These are phyloP conservation scores for Cercospora sp. DNA, from an alignment of 2,329 filamentous ascomycete genomes.

Conservation along the genomic window DNA sequence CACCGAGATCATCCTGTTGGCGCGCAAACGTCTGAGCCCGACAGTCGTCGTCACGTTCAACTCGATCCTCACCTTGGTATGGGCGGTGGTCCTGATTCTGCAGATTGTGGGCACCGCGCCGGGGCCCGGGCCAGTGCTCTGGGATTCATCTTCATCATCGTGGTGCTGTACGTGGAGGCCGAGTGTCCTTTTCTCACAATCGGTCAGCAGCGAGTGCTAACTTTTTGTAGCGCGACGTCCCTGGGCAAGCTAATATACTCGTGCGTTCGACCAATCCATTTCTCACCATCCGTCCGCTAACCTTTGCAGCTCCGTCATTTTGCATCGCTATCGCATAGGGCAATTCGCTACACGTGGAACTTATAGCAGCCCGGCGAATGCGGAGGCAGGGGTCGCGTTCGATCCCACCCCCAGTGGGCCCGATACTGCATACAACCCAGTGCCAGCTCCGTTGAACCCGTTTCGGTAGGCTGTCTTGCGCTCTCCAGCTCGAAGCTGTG, in stretches of 20 bases:
- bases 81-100: conserved; percentile 31
- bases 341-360: conserved; percentile 32
- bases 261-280: conserved; percentile 2
- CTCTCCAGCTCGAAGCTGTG: neutral
- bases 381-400: conserved; percentile 22
- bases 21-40: conserved; percentile 30
- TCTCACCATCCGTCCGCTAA: neutral
- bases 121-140: conserved; percentile 9
- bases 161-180: conserved; percentile 41
- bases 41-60: conserved; percentile 31
- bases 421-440: conserved; percentile 28
- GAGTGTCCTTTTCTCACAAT: conserved; percentile 4
- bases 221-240: conserved; percentile 38
- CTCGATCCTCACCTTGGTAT: conserved; percentile 31
- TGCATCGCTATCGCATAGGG: conserved; percentile 42
- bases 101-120: conserved; percentile 19
- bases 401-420: conserved; percentile 15
- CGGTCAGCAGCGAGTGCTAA: conserved; percentile 18
- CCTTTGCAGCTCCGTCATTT: conserved; percentile 37
- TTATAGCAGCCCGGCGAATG: conserved; percentile 26
- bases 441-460: conserved; percentile 23
- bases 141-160: conserved; percentile 29
- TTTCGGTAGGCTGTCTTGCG: conserved; percentile 23
- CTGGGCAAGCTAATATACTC: conserved; percentile 44
- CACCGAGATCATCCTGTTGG: conserved; percentile 33